Evolutionary conservation across 2,329 filamentous ascomycete species (phyloP).

Genomic region (Tolypocladium ophioglossoides): DNA sequence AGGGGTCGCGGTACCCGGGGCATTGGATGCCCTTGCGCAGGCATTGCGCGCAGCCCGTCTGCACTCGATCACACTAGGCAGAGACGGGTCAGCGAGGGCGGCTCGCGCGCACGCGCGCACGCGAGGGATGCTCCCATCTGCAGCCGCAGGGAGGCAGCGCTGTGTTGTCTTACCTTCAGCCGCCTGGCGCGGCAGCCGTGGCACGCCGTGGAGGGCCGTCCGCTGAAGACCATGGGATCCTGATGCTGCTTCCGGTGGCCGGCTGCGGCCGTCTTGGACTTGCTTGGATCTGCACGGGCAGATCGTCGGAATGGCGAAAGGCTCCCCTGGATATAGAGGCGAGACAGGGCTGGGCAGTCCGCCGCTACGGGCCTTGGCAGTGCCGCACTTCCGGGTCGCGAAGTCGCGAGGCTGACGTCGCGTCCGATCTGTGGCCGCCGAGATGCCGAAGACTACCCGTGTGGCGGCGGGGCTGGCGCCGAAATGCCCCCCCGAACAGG

Average conservation of each 20-base stretch:
- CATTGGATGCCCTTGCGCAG: conserved; percentile 14
- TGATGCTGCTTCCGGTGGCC: no score
- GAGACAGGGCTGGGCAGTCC: no score
- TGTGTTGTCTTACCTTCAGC: conserved; percentile 10
- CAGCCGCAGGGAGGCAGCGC: no score
- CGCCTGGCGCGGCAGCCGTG: conserved; percentile 14
- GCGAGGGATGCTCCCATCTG: no score
- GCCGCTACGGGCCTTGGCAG: no score
- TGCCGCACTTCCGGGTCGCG: no score
- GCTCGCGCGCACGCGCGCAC: no score
- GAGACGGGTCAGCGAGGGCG: background rate
- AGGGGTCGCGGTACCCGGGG: conserved; percentile 14
- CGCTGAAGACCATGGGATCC: conserved; percentile 15
- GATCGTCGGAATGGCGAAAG: no score
- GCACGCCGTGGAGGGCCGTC: conserved; percentile 16
- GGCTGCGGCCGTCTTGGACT: no score
- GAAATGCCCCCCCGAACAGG: conserved; percentile 7
- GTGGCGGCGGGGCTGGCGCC: background rate
- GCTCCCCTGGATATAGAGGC: background rate
- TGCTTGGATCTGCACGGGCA: background rate
- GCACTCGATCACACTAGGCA: conserved; percentile 14
- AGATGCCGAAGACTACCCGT: no score
- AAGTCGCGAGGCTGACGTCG: no score
- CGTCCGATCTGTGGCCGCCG: background rate
- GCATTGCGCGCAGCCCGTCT: conserved; percentile 15